Conservation (phyloP, 176 grass and related monocot genomes). For the Phoenix dactylifera region DNA sequence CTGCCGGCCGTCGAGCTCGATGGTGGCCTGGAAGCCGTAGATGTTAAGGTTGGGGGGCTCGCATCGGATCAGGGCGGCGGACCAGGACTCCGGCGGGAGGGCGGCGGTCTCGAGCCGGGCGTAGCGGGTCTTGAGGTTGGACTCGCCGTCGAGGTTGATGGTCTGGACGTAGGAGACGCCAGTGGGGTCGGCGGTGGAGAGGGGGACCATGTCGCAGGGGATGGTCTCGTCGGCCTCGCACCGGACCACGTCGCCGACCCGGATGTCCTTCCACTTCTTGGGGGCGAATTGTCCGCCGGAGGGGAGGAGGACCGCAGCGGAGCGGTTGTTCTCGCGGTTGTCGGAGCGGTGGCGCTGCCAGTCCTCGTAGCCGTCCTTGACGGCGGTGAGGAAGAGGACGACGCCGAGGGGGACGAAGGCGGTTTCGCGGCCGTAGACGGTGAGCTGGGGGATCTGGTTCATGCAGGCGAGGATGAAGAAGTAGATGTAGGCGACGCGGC, state of each 20-base stretch:
- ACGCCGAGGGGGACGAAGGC: conserved; percentile 65
- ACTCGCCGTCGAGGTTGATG: conserved; percentile 87
- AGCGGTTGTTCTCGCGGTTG: conserved; percentile 55
- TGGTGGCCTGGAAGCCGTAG: conserved; percentile 61
- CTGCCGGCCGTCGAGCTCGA: conserved; percentile 42
- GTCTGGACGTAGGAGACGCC: conserved; percentile 82
- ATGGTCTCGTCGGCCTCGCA: conserved; percentile 45
- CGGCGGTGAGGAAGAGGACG: conserved; percentile 72
- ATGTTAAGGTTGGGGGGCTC: conserved; percentile 74
- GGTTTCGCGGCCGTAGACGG: conserved; percentile 58
- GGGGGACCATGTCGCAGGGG: conserved; percentile 63
- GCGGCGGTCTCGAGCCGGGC: conserved; percentile 60
- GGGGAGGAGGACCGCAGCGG: conserved; percentile 32
- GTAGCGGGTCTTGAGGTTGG: conserved; percentile 79
- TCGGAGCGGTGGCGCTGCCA: conserved; percentile 78
- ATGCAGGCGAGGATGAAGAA: conserved; percentile 79
- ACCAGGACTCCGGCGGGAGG: conserved; percentile 8
- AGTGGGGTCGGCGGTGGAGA: conserved; percentile 63
- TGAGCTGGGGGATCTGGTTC: conserved; percentile 80
- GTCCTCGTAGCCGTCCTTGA: conserved; percentile 96
- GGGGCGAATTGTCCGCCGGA: conserved; percentile 32
- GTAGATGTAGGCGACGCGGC: conserved; percentile 81
- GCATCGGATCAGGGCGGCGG: conserved; percentile 20
- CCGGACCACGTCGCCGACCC: conserved; percentile 62
- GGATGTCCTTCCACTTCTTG: conserved; percentile 62